Percentiles rank a stretch among this genome's conserved stretches.
Conservation (phyloP, 2,329 filamentous ascomycete species). For the Torrubiellomyces zombiae region DNA sequence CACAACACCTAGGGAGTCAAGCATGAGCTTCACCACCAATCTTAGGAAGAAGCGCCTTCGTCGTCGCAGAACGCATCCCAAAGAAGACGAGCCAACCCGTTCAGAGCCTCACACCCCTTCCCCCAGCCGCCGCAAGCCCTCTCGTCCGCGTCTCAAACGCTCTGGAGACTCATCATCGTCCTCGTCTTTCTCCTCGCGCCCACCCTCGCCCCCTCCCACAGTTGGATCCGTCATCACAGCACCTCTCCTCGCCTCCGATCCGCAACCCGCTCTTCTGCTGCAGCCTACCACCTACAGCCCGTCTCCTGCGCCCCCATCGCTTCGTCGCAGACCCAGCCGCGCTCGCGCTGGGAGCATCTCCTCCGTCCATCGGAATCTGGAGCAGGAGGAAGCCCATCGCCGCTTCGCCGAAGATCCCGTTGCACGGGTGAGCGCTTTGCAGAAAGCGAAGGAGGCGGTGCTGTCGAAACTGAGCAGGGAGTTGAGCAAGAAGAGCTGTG, state of each 20-base stretch:
- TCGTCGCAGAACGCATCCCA: constrained; percentile 20
- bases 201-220: constrained; percentile 13
- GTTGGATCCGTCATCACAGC: constrained; percentile 25
- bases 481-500: constrained; percentile 21
- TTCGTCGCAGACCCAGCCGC: constrained; percentile 4
- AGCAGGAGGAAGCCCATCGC: constrained; percentile 37
- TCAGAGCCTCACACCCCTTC: constrained; percentile 8
- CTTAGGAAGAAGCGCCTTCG: constrained; percentile 27
- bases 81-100: constrained; percentile 7
- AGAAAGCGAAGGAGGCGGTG: constrained; percentile 43
- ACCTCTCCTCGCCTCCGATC: constrained; percentile 31
- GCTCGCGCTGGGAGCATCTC: constrained; percentile 33
- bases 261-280: constrained; percentile 36
- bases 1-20: too few relatives aligned
- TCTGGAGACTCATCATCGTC: too few relatives aligned
- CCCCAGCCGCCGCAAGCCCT: constrained; percentile 9
- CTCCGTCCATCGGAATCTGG: constrained; percentile 39
- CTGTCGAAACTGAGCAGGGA: constrained; percentile 40
- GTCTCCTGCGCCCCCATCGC: constrained; percentile 6
- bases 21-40: constrained; percentile 26
- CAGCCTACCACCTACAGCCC: constrained; percentile 42
- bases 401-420: constrained; percentile 40
- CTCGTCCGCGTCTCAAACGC: constrained; percentile 9
- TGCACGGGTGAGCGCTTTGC: constrained; percentile 35
- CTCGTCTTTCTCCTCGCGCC: constrained; percentile 9